Conservation (phyloP, 176 grass and related monocot species). For the Oryza officinalis region DNA sequence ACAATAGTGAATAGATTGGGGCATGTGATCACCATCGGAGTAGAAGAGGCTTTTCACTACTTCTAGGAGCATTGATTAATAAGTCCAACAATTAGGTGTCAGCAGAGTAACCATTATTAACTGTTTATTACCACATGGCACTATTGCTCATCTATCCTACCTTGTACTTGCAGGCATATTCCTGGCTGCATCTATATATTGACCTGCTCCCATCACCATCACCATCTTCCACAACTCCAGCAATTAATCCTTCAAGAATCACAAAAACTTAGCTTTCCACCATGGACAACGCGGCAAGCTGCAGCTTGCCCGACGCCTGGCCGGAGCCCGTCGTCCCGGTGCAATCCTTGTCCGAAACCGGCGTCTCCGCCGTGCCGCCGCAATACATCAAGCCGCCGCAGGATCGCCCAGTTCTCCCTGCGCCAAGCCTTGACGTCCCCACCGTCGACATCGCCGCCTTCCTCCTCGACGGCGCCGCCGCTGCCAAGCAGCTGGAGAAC, state of each 20-base stretch:
- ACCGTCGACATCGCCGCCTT: conserved; percentile 35
- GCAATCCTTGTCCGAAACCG: conserved; percentile 43
- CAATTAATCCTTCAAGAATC: background rate
- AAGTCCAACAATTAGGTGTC: no score
- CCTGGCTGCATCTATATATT: background rate
- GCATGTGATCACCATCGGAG: no score
- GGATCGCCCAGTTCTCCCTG: background rate
- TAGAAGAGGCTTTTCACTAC: no score
- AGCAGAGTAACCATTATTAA: no score
- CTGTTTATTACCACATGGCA: no score
- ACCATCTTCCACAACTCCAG: background rate
- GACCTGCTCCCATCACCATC: background rate
- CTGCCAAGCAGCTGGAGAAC: background rate
- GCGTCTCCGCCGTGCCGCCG: conserved; percentile 10
- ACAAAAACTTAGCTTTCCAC: background rate
- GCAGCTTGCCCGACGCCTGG: conserved; percentile 27
- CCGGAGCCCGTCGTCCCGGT: conserved; percentile 45
- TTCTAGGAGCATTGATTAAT: no score
- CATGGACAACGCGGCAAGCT: background rate
- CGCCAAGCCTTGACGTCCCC: conserved; percentile 2
- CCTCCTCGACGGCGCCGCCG: background rate
- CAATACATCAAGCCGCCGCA: conserved; percentile 43
- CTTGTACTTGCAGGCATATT: no score
- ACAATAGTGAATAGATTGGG: no score
- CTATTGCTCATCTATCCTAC: no score